Conservation (phyloP, 495 filamentous ascomycete species). For the Paragyromitra xinjiangensis region DNA sequence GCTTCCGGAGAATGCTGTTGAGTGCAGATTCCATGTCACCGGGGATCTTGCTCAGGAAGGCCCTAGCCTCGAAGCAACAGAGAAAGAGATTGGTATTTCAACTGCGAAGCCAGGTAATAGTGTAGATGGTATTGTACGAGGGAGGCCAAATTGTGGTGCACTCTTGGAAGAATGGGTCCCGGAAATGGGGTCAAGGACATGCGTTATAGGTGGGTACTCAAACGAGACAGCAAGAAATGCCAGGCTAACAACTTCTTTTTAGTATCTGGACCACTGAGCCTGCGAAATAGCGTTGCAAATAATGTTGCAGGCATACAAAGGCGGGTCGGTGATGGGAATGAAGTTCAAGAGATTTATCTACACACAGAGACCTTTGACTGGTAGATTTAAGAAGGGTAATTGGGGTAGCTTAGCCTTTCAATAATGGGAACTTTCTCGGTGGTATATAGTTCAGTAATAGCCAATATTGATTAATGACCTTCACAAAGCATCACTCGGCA, state of each 20-base stretch:
- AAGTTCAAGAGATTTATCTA: slow-evolving; percentile 62
- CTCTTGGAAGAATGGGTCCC: slow-evolving; percentile 38
- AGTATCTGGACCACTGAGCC: slow-evolving; percentile 63
- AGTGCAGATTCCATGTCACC: slow-evolving; percentile 23
- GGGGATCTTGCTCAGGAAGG: not conserved
- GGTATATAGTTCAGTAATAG: not conserved
- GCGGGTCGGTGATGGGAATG: slow-evolving; percentile 56
- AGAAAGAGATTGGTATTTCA: not conserved
- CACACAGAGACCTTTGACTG: slow-evolving; percentile 65
- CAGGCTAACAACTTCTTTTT: slow-evolving; percentile 32
- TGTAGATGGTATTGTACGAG: not conserved
- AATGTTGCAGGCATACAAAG: slow-evolving; percentile 62
- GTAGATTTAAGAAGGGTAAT: slow-evolving; percentile 32
- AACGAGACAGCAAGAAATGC: not conserved
- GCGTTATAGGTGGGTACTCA: slow-evolving; percentile 52
- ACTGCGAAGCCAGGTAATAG: not conserved
- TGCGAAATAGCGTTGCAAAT: slow-evolving; percentile 64
- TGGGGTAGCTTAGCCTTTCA: not conserved
- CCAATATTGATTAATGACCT: not conserved
- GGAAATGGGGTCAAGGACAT: slow-evolving; percentile 54
- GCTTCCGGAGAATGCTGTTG: slow-evolving; percentile 4
- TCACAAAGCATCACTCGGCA: slow-evolving; percentile 26
- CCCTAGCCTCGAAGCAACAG: not conserved
- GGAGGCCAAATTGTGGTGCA: slow-evolving; percentile 12
- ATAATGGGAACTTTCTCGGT: not conserved